Base-by-base conservation (phyloP, 2,329 filamentous ascomycete species). In the Arthroderma sp. region DNA sequence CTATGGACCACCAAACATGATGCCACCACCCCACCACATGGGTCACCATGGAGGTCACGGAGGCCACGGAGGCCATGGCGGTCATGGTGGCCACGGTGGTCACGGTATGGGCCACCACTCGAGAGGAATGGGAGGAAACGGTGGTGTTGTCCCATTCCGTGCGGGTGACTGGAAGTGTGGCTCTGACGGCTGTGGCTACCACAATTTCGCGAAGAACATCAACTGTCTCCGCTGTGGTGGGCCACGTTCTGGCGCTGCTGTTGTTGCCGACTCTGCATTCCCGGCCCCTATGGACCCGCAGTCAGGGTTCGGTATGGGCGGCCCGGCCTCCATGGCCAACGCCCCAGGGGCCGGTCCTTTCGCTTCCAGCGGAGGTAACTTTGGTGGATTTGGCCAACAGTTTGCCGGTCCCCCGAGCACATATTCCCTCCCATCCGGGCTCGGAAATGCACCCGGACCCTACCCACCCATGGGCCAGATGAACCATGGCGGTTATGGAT, bases 151-250 rank as follows among this genome's bases (percentile, higher is more conserved):
- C 44, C 93, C 93, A 15, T 98, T 98, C 85, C 87, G 93, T 68
- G 93, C 93, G 57, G 93, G 93, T 68, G 93, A 98, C 70, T 98
- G 93, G 93, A 96, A 96, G 74, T 98, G 93, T 69, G 93, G 93
- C 58, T 93, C 93, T 63, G 93, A 98, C 69, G 90, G 91, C 38
- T 98, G 93, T 71, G 89, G 88, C 59, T 98, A 98, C 73, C 93
- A 98, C 78, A 98, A 98, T 77, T 98, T 98, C 70, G 93, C 93
- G 61, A 98, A 98, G 82, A 98, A 98, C 67, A 91, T 97, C 58
- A 95, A 89, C 74, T 98, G 93, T 73, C 82, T 98, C 61, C 88
- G 93, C 60, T 98, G 93, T 70, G 93, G 93, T 71, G 93, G 91
- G 56, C 94, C 90, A 71, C 88, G 93, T 66, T 91, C 91, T 60